Evolutionary conservation across 2,329 filamentous ascomycete genomes (phyloP), one percentile per base, ranked within the genome.

Genomic region (Dothiorella sarmentorum): DNA sequence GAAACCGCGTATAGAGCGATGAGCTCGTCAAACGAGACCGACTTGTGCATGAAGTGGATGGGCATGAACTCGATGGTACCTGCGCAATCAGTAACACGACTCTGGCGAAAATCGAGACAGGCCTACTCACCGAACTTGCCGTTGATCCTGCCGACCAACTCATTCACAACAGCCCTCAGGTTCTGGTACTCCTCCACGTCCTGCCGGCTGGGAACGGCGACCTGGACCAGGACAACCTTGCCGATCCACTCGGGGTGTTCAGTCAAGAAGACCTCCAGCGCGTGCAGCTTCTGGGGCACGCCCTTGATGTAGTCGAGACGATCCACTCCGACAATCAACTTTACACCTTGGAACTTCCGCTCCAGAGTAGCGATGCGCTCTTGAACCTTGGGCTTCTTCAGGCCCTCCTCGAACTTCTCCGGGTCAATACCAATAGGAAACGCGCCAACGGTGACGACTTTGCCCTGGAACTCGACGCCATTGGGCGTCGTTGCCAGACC

Each of bases 161-260:
- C 94, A 72, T 97, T 99, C 70, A 97, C 92, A 3, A 96, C 91
- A 18, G 92, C 91, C 26, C 93, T 87, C 33, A 99, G 81, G 70
- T 97, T 97, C 73, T 97, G 93, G 71, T 99, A 97, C 71, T 97
- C 94, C 69, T 97, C 94, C 59, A 97, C 94, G 68, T 97, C 94
- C 71, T 96, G 90, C 62, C 94, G 84, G 61, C 90, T 96, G 3
- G 94, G 94, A 18, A 99, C 91, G 2, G 94, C 94, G 29, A 97
- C 93, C 73, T 97, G 94, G 0, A 97, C 91, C 15, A 99, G 82
- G 3, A 97, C 92, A 20, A 97, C 92, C 75, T 96, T 96, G 65
- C 94, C 94, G 61, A 97, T 93, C 92, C 92, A 97, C 73, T 97
- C 93, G 0, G 94, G 94, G 68, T 99, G 91, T 69, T 97, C 93